Evolutionary conservation across 192 early-diverging fungal species (phyloP).

Genomic region (Umbelopsis vinacea): DNA sequence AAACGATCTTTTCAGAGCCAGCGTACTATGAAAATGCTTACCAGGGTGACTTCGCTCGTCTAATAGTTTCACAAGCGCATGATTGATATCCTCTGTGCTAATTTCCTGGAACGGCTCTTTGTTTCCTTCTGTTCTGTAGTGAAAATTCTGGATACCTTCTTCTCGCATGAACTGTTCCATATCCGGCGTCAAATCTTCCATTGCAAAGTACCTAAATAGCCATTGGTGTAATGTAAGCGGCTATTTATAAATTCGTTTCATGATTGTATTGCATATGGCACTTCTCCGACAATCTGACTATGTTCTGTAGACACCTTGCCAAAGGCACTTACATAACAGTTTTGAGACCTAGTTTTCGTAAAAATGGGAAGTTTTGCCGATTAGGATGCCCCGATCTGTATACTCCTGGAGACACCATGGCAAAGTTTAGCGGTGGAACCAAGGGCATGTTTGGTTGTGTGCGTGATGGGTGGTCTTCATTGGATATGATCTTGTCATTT

Average conservation of each 20-base stretch:
- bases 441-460: conserved; percentile 44
- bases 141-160: conserved; percentile 78
- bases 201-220: conserved; percentile 45
- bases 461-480: neutral
- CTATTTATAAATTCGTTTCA: too few species aligned
- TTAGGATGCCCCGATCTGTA: conserved; percentile 96
- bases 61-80: conserved; percentile 54
- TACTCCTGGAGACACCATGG: conserved; percentile 89
- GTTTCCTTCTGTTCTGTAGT: conserved; percentile 84
- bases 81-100: conserved; percentile 53
- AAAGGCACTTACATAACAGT: conserved; percentile 75
- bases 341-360: conserved; percentile 81
- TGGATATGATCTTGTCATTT: neutral
- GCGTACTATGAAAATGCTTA: conserved; percentile 3
- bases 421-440: conserved; percentile 94
- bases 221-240: too few species aligned
- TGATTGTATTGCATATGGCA: neutral
- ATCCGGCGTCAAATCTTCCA: conserved; percentile 62
- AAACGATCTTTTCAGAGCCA: neutral
- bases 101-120: conserved; percentile 77
- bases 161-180: conserved; percentile 72
- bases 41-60: conserved; percentile 57
- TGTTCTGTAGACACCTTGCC: neutral
- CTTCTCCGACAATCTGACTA: too few species aligned
- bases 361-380: conserved; percentile 87